Evolutionary conservation across 2,329 filamentous ascomycete genomes (phyloP), one percentile per base, ranked within the genome.

Genomic region (Xylaria sp.): DNA sequence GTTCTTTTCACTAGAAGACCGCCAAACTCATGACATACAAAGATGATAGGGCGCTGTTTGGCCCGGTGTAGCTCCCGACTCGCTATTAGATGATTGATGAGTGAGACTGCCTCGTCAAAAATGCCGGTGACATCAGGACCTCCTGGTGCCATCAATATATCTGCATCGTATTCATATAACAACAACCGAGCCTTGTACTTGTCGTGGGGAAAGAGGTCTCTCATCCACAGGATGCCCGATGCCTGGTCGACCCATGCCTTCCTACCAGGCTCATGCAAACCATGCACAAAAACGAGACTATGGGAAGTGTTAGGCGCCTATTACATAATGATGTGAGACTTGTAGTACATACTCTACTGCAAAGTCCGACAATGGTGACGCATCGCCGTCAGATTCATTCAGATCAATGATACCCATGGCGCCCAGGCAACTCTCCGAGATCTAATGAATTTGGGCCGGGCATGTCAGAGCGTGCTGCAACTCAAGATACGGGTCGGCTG

Each of bases 91-190:
- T 67, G 41, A 39, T 67, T 67, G 15, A 66, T 43, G 13, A 69
- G 52, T 2, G 58, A 61, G 12, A 69, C 52, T 33, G 67, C 67
- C 41, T 69, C 67, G 25, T 66, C 58, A 12, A 62, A 69, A 5
- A 69, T 31, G 31, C 57, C 54, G n/a, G 39, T 66, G 1, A 51
- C 36, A 15, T 61, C 58, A 1, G 67, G 46, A 3, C 62, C 67
- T 20, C 67, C 63, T 0, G 67, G 67, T 28, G 51, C 63, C 7
- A 61, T 54, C n/a, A 69, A 59, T 18, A 25, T 62, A 6, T 66
- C 63, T 39, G 39, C 58, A 49, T 69, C 67, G 18, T 69, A 69
- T 18, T 67, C 65, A 58, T 67, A 67, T n/a, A 59, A 46, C n/a
- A 67, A 62, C 20, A 67, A n/a, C 2, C 60, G 65, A 46, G 65